Conservation (phyloP, 768 basidiomycete species). For the Agrocybe chaxingu region DNA sequence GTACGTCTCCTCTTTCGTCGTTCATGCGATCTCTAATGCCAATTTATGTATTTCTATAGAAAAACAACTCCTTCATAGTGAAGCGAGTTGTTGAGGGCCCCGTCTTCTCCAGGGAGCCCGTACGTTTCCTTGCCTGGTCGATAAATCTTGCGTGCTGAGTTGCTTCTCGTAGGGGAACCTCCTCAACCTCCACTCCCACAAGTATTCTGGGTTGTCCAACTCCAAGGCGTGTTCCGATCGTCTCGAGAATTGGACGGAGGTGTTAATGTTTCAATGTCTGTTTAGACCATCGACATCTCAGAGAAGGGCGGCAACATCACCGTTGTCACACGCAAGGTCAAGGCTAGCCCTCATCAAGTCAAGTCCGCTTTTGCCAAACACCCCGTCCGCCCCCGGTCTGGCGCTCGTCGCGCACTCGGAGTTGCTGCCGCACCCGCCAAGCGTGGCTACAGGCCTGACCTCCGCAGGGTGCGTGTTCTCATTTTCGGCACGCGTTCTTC, state of each 20-base stretch:
- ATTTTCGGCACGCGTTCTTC: constrained; percentile 11
- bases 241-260: background rate
- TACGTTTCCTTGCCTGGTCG: constrained; percentile 33
- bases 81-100: constrained; percentile 73
- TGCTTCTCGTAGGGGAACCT: constrained; percentile 67
- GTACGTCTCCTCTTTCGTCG: constrained; percentile 40
- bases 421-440: constrained; percentile 56
- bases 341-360: constrained; percentile 51
- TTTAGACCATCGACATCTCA: constrained; percentile 63
- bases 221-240: constrained; percentile 49
- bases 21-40: background rate
- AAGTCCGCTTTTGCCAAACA: constrained; percentile 43
- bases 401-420: constrained; percentile 67
- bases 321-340: constrained; percentile 64
- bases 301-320: constrained; percentile 54
- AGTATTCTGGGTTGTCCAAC: constrained; percentile 89
- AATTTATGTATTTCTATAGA: constrained; percentile 37
- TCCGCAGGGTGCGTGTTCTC: constrained; percentile 59
- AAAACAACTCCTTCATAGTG: constrained; percentile 83
- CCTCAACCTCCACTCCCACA: constrained; percentile 85
- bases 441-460: constrained; percentile 75
- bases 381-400: constrained; percentile 64
- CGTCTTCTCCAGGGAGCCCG: constrained; percentile 81
- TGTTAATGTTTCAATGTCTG: constrained; percentile 2
- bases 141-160: constrained; percentile 8